Percentiles rank a stretch among this genome's conserved stretches.
Conservation (phyloP, 805 yeast species). For the Naumovozyma baii region DNA sequence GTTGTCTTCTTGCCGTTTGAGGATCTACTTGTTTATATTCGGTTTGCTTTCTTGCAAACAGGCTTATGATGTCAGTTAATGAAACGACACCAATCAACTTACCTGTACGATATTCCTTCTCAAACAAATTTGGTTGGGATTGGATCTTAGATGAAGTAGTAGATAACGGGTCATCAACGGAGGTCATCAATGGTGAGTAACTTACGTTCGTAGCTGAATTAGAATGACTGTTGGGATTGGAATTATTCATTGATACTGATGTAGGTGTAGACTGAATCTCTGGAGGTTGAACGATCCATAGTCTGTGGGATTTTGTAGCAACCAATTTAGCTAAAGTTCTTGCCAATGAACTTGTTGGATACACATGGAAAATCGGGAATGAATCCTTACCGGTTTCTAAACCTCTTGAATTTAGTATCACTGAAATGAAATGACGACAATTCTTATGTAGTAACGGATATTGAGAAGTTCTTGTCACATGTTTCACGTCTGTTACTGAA, state of each 20-base stretch:
- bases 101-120: conserved; percentile 54
- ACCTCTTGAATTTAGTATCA: conserved; percentile 80
- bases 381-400: conserved; percentile 81
- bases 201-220: conserved; percentile 14
- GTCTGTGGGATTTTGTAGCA: conserved; percentile 87
- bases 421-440: conserved; percentile 79
- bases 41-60: conserved; percentile 51
- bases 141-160: conserved; percentile 12
- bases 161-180: conserved; percentile 19
- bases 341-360: conserved; percentile 66
- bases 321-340: conserved; percentile 90
- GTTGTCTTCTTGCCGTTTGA: conserved; percentile 73
- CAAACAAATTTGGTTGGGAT: conserved; percentile 26
- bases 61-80: conserved; percentile 76
- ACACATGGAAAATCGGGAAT: conserved; percentile 92
- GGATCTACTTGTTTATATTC: conserved; percentile 80
- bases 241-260: conserved; percentile 11
- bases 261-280: conserved; percentile 25
- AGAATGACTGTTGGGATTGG: conserved; percentile 19
- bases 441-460: conserved; percentile 72
- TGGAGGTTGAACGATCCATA: conserved; percentile 68
- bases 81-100: conserved; percentile 86
- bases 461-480: conserved; percentile 79
- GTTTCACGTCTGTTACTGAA: conserved; percentile 86
- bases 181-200: conserved; percentile 18